phyloP scores from a whole-genome alignment of 2,329 filamentous ascomycete genomes.

The Chrysoporthe austroafricana region DNA sequence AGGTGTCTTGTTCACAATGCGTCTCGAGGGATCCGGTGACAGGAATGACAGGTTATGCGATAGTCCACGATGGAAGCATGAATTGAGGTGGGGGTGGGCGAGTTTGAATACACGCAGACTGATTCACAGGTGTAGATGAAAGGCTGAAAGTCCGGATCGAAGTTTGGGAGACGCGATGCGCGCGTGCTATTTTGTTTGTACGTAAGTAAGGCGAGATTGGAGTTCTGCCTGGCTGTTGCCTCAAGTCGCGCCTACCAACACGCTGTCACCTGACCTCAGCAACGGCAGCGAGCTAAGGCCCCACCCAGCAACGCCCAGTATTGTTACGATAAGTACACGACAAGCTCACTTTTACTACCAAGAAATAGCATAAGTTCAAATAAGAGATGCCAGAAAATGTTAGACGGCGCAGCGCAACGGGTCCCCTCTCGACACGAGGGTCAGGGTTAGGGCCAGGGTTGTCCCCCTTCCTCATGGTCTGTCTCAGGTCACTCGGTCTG shows the following conservation, averaged over 20 bases:
- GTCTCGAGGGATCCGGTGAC: not conserved
- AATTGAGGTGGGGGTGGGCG: not conserved
- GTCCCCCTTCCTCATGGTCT: no score
- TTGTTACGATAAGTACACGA: not conserved
- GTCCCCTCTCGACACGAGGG: no score
- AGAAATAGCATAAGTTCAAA: no score
- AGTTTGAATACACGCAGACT: not conserved
- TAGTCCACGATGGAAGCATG: not conserved
- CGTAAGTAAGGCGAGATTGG: not conserved
- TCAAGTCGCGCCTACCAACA: constrained; percentile 9
- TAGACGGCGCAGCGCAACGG: no score
- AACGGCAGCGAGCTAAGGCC: not conserved
- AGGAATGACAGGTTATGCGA: not conserved
- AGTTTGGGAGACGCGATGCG: not conserved
- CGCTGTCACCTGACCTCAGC: constrained; percentile 13
- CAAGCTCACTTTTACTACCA: no score
- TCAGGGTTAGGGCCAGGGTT: no score
- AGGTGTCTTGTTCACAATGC: not conserved
- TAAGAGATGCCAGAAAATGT: not conserved
- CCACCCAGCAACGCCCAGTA: not conserved
- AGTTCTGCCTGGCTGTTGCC: constrained; percentile 3
- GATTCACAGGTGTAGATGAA: not conserved
- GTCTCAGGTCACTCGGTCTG: no score
- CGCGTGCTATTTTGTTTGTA: not conserved
- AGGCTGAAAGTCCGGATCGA: not conserved